Evolutionary conservation across 305 asterid species (phyloP).

Genomic region (Rubia tinctorum): DNA sequence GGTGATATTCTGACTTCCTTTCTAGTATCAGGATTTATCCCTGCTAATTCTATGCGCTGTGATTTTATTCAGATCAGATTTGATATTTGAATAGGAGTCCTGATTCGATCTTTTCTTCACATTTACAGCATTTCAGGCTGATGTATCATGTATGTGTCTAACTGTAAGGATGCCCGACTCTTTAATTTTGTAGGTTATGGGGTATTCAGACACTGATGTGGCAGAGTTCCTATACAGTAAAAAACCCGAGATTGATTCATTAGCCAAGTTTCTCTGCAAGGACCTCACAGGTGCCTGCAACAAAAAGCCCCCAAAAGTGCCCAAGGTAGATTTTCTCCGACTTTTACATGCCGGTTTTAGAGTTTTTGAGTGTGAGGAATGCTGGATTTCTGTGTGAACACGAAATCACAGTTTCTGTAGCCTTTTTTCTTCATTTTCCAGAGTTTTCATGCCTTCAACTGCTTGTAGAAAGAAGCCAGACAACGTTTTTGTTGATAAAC

Average conservation of each 20-base stretch:
- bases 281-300: conserved; percentile 85
- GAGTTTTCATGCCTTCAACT: not conserved
- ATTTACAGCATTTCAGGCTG: conserved; percentile 9
- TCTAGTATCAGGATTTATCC: not conserved
- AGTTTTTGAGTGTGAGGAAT: not conserved
- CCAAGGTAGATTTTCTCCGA: conserved; percentile 55
- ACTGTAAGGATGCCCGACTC: not conserved
- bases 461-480: not conserved
- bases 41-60: not conserved
- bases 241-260: conserved; percentile 58
- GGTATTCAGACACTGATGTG: conserved; percentile 89
- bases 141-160: not conserved
- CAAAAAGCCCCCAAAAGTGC: conserved; percentile 83
- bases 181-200: conserved; percentile 66
- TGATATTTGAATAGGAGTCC: not conserved
- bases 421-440: not conserved
- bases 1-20: conserved; percentile 37
- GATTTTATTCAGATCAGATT: not conserved
- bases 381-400: not conserved
- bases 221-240: conserved; percentile 77
- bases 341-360: conserved; percentile 6
- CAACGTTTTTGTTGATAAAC: not conserved
- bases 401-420: not conserved
- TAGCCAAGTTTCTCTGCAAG: conserved; percentile 66
- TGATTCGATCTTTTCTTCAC: conserved; percentile 4